These are phyloP conservation scores for Monilinia fructicola DNA, from an alignment of 2,329 filamentous ascomycete genomes.

Conservation along the genomic window DNA sequence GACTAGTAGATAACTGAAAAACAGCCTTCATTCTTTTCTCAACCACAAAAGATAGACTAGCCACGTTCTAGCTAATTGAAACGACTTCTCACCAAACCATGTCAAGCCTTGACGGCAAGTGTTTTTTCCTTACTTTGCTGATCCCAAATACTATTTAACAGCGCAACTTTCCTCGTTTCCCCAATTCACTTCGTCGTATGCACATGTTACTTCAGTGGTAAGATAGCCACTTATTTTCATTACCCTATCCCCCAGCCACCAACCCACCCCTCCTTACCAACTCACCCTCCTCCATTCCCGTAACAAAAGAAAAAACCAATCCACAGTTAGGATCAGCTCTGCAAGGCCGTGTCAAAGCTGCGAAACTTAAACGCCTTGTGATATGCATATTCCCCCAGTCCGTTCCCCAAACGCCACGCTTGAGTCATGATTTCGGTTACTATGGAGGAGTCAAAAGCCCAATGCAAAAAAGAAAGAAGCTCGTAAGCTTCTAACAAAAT, in stretches of 20 bases:
- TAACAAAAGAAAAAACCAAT: not conserved
- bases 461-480: not conserved
- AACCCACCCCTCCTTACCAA: not conserved
- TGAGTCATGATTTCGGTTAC: conserved; percentile 13
- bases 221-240: not conserved
- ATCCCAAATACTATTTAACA: not conserved
- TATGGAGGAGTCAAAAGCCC: not conserved
- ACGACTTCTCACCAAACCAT: not conserved
- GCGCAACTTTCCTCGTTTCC: not conserved
- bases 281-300: not conserved
- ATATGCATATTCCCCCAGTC: not conserved
- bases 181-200: not conserved
- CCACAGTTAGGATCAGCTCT: not conserved
- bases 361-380: not conserved
- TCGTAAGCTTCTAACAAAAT: not conserved
- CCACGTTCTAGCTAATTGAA: not conserved
- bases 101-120: not conserved
- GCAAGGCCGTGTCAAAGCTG: not conserved
- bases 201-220: not conserved
- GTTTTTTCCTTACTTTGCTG: not conserved
- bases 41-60: not conserved
- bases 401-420: conserved; percentile 20
- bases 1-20: not conserved
- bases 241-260: not conserved
- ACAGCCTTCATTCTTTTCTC: no score